A percentile compares a stretch with the other conserved stretches of the same genome.
Evolutionary conservation across 805 yeast species (phyloP).

Genomic region (Barnettozyma sp.): DNA sequence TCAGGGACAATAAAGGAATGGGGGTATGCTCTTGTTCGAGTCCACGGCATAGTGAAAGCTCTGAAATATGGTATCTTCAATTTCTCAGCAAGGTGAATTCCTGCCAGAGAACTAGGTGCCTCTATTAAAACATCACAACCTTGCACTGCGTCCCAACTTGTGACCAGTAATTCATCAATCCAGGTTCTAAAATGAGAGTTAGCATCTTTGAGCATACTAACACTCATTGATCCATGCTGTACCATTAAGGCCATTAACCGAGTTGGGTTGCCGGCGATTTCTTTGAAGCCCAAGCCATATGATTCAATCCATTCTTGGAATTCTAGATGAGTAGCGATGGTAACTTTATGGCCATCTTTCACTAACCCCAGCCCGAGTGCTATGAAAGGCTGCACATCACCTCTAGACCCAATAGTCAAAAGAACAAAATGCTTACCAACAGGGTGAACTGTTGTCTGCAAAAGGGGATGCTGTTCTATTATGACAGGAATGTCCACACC

Average conservation of each 20-base stretch:
- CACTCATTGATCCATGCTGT: slow-evolving; percentile 79
- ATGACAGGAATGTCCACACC: slow-evolving; percentile 66
- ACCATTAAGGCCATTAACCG: slow-evolving; percentile 92
- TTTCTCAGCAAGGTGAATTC: slow-evolving; percentile 92
- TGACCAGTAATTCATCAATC: slow-evolving; percentile 63
- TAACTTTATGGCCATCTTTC: slow-evolving; percentile 76
- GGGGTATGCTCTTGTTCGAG: slow-evolving; percentile 90
- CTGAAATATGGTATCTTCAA: slow-evolving; percentile 83
- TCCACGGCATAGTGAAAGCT: slow-evolving; percentile 99
- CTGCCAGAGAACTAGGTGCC: slow-evolving; percentile 95
- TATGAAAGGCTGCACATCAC: slow-evolving; percentile 95
- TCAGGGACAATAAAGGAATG: slow-evolving; percentile 96
- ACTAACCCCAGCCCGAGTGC: slow-evolving; percentile 77
- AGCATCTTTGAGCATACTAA: slow-evolving; percentile 78
- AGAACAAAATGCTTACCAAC: slow-evolving; percentile 50
- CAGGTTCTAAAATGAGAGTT: slow-evolving; percentile 71
- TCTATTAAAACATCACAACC: slow-evolving; percentile 77
- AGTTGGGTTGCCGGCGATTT: slow-evolving; percentile 88
- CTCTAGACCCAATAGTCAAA: slow-evolving; percentile 89
- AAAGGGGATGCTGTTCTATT: slow-evolving; percentile 56
- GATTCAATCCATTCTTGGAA: slow-evolving; percentile 66
- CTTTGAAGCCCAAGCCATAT: slow-evolving; percentile 62
- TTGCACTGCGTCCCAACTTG: slow-evolving; percentile 77
- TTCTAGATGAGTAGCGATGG: slow-evolving; percentile 81
- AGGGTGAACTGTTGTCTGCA: slow-evolving; percentile 47